Evolutionary conservation across 139 green algal species (phyloP).

Genomic region (Limnomonas spitsbergensis): DNA sequence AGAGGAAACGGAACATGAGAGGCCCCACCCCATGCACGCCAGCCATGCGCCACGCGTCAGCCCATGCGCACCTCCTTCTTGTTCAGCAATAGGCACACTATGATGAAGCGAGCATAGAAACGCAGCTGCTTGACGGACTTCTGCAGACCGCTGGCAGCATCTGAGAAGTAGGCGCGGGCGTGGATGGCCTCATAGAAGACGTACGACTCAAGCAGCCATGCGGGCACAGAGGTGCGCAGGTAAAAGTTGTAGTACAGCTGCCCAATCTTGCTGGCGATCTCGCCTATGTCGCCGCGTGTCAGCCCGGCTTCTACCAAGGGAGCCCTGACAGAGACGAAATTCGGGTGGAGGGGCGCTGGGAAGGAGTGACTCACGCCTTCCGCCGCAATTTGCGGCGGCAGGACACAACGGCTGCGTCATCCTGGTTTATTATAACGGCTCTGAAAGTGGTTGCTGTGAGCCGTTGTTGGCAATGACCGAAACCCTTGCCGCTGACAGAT

Average conservation of each 20-base stretch:
- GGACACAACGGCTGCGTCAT: not conserved
- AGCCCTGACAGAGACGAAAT: constrained; percentile 21
- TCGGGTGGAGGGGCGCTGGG: constrained; percentile 24
- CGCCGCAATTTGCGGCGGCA: not conserved
- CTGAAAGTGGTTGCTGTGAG: no score
- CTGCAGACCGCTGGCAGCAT: not conserved
- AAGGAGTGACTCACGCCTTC: not conserved
- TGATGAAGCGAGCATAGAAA: constrained; percentile 68
- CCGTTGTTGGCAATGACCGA: no score
- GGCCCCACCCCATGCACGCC: no score
- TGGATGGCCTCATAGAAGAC: constrained; percentile 64
- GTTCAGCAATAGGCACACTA: constrained; percentile 72
- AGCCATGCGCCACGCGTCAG: not conserved
- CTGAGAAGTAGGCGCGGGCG: constrained; percentile 15
- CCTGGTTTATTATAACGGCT: not conserved
- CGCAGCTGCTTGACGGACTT: constrained; percentile 59
- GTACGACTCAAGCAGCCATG: constrained; percentile 59
- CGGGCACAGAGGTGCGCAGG: constrained; percentile 50
- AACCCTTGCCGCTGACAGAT: not conserved
- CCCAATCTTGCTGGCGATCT: constrained; percentile 70
- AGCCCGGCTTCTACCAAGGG: constrained; percentile 49
- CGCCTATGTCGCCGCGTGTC: constrained; percentile 58
- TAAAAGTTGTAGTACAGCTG: constrained; percentile 52
- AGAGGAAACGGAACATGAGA: no score
- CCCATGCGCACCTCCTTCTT: constrained; percentile 40